phyloP scores from a whole-genome alignment of 305 asterid species.

The Solanum hybrid region DNA sequence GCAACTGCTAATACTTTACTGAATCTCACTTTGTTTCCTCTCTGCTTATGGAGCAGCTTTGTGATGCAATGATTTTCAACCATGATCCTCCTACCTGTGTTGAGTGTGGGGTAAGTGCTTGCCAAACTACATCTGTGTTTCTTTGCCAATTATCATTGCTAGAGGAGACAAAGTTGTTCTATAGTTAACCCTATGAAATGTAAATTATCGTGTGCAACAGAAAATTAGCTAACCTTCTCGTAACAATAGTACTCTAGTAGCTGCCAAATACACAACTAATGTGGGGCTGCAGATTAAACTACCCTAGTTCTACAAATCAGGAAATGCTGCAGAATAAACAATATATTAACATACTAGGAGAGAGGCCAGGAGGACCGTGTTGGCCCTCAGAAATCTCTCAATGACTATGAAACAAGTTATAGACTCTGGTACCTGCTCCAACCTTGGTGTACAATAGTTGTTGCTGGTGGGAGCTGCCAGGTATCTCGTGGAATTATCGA shows the following conservation, averaged over 20 bases:
- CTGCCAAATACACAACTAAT: neutral
- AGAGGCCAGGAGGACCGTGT: neutral
- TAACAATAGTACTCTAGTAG: neutral
- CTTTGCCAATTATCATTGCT: neutral
- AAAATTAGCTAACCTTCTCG: neutral
- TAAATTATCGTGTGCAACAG: neutral
- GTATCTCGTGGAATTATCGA: neutral
- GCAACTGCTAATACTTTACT: neutral
- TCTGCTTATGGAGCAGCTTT: conserved; percentile 62
- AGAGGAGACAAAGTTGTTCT: neutral
- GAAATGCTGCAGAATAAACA: neutral
- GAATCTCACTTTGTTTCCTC: neutral
- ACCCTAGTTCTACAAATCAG: neutral
- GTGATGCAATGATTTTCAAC: conserved; percentile 86
- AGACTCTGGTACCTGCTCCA: neutral
- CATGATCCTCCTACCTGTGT: conserved; percentile 80
- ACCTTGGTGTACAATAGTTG: neutral
- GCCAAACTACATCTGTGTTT: conserved; percentile 1
- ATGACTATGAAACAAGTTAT: neutral
- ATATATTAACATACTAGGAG: neutral
- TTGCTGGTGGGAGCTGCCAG: neutral
- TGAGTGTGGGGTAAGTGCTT: conserved; percentile 64
- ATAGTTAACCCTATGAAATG: neutral
- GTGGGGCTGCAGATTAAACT: neutral
- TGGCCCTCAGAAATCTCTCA: neutral